Base-by-base conservation (phyloP, 768 basidiomycete genomes). In the Phlebiopsis gigantea region DNA sequence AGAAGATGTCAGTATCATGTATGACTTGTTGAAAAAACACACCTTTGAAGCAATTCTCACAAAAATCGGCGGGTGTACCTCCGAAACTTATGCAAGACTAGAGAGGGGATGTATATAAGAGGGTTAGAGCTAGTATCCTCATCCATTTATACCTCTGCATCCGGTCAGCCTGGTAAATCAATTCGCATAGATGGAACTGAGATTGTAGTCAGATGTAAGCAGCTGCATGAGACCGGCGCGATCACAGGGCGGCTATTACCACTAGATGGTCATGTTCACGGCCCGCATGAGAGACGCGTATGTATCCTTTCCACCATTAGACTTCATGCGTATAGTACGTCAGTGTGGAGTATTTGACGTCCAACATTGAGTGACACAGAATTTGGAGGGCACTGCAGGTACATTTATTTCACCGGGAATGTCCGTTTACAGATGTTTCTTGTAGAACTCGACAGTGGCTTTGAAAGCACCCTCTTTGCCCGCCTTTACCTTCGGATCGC, bases 391-490 rank as follows among this genome's bases (percentile, higher is more conserved):
- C n/a, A n/a, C n/a, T n/a, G n/a, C n/a, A n/a, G n/a, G n/a, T n/a
- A n/a, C n/a, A n/a, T n/a, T n/a, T n/a, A n/a, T n/a, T n/a, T n/a
- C n/a, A n/a, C n/a, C n/a, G n/a, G n/a, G n/a, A n/a, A n/a, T n/a
- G 31, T 34, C 31, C 7, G 14, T 34, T 34, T 31, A 46, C 44
- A 66, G 44, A 51, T 77, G 61, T 60, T 75, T 70, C 55, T 68
- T 64, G 69, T 85, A 77, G 74, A 76, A 85, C 58, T 81, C 75
- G 29, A 86, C 78, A 12, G 76, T 68, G 25, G 77, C 71, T 68
- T 78, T 78, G 74, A 86, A 85, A 0, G 82, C 73, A 29, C 82
- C 83, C 64, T 86, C 85, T 68, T 83, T 84, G 21, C 78, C 85
- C 26, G 77, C 80, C 69, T 82, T 83, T 45, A 80, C 74, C 57